These are phyloP conservation scores for Wickerhamomyces silvicola DNA, from an alignment of 805 yeast genomes.

Conservation along the genomic window DNA sequence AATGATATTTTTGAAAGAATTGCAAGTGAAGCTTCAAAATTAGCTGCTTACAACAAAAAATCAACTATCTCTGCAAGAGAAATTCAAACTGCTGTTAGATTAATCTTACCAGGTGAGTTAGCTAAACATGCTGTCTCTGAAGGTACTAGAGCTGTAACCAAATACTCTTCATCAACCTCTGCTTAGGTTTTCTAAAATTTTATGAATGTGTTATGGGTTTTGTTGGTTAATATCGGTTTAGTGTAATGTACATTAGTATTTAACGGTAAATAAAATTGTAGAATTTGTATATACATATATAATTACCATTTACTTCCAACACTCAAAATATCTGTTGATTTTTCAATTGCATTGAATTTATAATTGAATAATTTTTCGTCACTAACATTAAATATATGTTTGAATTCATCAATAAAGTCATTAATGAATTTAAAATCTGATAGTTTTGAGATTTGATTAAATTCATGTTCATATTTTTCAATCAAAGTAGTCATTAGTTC, in stretches of 20 bases:
- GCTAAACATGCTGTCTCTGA: slow-evolving; percentile 99
- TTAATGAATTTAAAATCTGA: slow-evolving; percentile 23
- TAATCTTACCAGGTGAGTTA: slow-evolving; percentile 97
- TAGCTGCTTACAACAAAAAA: slow-evolving; percentile 98
- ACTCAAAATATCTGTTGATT: slow-evolving; percentile 43
- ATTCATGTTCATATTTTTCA: slow-evolving; percentile 25
- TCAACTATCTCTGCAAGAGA: slow-evolving; percentile 98
- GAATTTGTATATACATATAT: not conserved
- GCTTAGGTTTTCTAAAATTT: slow-evolving; percentile 26
- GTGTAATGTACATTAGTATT: not conserved
- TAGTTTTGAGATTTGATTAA: slow-evolving; percentile 26
- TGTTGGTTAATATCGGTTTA: slow-evolving; percentile 1
- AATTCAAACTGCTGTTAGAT: slow-evolving; percentile 98
- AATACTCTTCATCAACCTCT: slow-evolving; percentile 70
- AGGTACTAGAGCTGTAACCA: slow-evolving; percentile 98
- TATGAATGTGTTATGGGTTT: slow-evolving; percentile 1
- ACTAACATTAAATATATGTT: slow-evolving; percentile 23
- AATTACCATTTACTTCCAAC: slow-evolving; percentile 52
- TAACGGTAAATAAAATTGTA: not conserved
- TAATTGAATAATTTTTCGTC: slow-evolving; percentile 37
- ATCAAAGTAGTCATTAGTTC: slow-evolving; percentile 21
- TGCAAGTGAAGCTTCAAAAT: slow-evolving; percentile 96
- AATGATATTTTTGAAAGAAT: slow-evolving; percentile 98
- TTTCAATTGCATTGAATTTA: slow-evolving; percentile 43
- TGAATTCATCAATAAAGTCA: slow-evolving; percentile 32